Conservation (phyloP, 2,329 filamentous ascomycete genomes). For the Curvularia spicifera region DNA sequence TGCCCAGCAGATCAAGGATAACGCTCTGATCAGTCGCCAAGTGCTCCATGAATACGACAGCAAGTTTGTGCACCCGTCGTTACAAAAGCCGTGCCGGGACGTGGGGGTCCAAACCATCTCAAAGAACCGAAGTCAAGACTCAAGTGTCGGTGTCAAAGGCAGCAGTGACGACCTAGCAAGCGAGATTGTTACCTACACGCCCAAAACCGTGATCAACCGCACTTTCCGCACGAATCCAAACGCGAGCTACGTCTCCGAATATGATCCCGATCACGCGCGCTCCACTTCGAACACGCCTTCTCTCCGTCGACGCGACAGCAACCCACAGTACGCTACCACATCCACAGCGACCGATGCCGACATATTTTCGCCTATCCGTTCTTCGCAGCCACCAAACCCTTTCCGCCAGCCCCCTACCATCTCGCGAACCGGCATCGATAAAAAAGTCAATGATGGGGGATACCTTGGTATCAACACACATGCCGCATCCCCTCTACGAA, state of each 20-base stretch:
- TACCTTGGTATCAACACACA: constrained; percentile 82
- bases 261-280: constrained; percentile 67
- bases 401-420: constrained; percentile 61
- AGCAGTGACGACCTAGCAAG: constrained; percentile 52
- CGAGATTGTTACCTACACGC: constrained; percentile 68
- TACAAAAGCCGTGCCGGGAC: constrained; percentile 79
- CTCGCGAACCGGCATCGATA: constrained; percentile 52
- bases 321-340: constrained; percentile 45
- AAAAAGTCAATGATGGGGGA: constrained; percentile 65
- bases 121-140: constrained; percentile 41
- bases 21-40: constrained; percentile 82
- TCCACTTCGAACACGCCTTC: constrained; percentile 38
- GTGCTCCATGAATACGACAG: constrained; percentile 95
- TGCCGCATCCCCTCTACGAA: constrained; percentile 81
- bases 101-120: constrained; percentile 77
- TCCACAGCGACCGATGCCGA: constrained; percentile 46
- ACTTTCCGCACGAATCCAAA: constrained; percentile 84
- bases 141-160: constrained; percentile 49
- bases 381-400: constrained; percentile 52
- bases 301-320: constrained; percentile 29
- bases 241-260: constrained; percentile 74
- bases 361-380: constrained; percentile 57
- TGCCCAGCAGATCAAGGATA: constrained; percentile 84
- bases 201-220: constrained; percentile 68
- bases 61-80: constrained; percentile 89